A percentile compares a stretch with the other conserved stretches of the same genome.
phyloP scores from a whole-genome alignment of 345 rosid genomes.

The Populus euphratica region DNA sequence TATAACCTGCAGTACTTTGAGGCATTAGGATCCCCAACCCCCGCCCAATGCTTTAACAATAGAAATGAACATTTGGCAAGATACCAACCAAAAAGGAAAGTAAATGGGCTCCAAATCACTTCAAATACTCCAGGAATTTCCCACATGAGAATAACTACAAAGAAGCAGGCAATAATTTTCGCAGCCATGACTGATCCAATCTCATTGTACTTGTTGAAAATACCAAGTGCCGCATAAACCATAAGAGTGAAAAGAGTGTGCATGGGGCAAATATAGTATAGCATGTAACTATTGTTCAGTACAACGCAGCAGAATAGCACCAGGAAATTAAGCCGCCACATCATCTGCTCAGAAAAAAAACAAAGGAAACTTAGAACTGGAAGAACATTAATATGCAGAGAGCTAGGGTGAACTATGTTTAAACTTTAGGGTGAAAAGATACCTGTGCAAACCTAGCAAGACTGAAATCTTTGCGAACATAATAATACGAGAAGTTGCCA shows the following conservation, averaged over 20 bases:
- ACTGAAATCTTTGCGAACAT: slow-evolving; percentile 95
- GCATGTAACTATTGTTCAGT: slow-evolving; percentile 84
- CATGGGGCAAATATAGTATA: slow-evolving; percentile 98
- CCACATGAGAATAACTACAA: slow-evolving; percentile 84
- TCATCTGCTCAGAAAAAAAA: slow-evolving; percentile 65
- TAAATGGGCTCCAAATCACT: slow-evolving; percentile 86
- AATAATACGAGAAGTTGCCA: slow-evolving; percentile 97
- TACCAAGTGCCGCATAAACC: slow-evolving; percentile 96
- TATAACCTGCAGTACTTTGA: slow-evolving; percentile 62
- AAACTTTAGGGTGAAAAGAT: slow-evolving; percentile 16
- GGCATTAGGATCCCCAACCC: slow-evolving; percentile 5
- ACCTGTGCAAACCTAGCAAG: slow-evolving; percentile 97
- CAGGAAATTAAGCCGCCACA: slow-evolving; percentile 99
- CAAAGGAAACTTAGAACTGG: slow-evolving; percentile 12
- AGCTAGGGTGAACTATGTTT: slow-evolving; percentile 1
- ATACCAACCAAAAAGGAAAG: slow-evolving; percentile 75
- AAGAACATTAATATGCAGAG: slow-evolving; percentile 21
- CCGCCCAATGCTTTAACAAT: slow-evolving; percentile 6
- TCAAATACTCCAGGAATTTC: slow-evolving; percentile 95
- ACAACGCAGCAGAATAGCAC: slow-evolving; percentile 80
- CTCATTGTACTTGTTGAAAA: slow-evolving; percentile 86
- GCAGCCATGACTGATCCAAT: slow-evolving; percentile 67
- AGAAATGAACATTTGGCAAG: slow-evolving; percentile 11
- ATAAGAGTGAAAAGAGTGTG: slow-evolving; percentile 97
- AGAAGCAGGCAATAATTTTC: slow-evolving; percentile 69